Conservation (phyloP, 208 protist genomes). For the Vickermania ingenoplastis region DNA sequence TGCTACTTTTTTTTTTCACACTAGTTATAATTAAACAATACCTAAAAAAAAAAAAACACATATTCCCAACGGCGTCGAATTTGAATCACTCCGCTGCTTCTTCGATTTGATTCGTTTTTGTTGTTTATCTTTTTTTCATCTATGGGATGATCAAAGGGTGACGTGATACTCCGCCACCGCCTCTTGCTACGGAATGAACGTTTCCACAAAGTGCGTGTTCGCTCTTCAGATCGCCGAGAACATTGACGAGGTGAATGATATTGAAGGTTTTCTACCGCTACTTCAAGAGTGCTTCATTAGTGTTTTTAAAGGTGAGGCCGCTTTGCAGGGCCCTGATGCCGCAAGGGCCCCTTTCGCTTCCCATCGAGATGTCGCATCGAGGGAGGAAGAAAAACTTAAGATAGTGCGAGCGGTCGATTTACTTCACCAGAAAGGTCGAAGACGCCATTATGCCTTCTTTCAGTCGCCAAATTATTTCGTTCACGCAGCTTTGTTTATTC, state of each 20-base stretch:
- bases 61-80: no score
- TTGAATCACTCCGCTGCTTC: no score
- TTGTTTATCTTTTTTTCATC: no score
- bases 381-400: slow-evolving; percentile 61
- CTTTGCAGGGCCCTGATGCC: background rate
- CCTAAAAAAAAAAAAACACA: no score
- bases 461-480: slow-evolving; percentile 33
- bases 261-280: slow-evolving; percentile 34
- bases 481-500: slow-evolving; percentile 74
- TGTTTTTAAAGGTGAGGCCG: slow-evolving; percentile 29
- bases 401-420: slow-evolving; percentile 34
- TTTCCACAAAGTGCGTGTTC: slow-evolving; percentile 5
- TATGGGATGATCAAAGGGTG: no score
- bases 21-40: no score
- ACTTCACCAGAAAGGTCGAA: slow-evolving; percentile 40
- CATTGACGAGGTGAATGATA: slow-evolving; percentile 24
- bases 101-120: no score
- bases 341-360: slow-evolving; percentile 1
- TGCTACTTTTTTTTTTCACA: no score
- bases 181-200: slow-evolving; percentile 9
- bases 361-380: slow-evolving; percentile 29
- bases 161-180: no score
- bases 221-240: slow-evolving; percentile 23
- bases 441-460: slow-evolving; percentile 27
- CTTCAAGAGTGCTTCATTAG: slow-evolving; percentile 61